Conservation (phyloP, 352 stramenopile genomes). For the Pythium apleroticum region DNA sequence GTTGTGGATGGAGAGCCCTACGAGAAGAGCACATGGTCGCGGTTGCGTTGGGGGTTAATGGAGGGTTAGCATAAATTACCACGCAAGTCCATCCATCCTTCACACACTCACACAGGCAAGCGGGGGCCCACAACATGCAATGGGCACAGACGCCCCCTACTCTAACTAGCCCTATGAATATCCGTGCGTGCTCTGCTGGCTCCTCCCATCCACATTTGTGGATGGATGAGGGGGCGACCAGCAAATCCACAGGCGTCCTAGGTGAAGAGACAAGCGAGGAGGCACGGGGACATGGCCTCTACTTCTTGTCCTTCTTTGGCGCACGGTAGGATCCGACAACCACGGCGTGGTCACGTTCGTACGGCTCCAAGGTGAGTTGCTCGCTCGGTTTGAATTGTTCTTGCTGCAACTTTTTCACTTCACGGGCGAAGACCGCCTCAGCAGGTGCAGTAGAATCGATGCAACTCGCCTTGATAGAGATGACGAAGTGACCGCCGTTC, state of each 20-base stretch:
- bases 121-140: conserved; percentile 13
- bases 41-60: conserved; percentile 16
- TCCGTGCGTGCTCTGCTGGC: conserved; percentile 12
- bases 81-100: conserved; percentile 4
- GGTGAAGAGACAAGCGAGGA: conserved; percentile 21
- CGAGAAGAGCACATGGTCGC: conserved; percentile 5
- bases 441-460: conserved; percentile 98
- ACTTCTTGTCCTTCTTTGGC: conserved; percentile 38
- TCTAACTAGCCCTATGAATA: conserved; percentile 13
- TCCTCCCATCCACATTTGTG: background rate
- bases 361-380: conserved; percentile 99
- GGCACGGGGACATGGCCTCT: conserved; percentile 39
- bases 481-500: conserved; percentile 98
- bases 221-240: background rate
- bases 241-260: background rate
- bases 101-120: conserved; percentile 9
- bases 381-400: conserved; percentile 99
- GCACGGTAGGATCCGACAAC: conserved; percentile 95
- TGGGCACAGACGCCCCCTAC: background rate
- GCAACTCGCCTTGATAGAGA: conserved; percentile 99
- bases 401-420: conserved; percentile 98
- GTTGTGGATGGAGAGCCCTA: conserved; percentile 18
- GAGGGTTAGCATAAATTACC: conserved; percentile 25
- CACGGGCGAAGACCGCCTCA: conserved; percentile 97
- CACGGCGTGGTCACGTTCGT: conserved; percentile 99